phyloP scores from a whole-genome alignment of 805 yeast species.

The Ogataea wickerhamii region DNA sequence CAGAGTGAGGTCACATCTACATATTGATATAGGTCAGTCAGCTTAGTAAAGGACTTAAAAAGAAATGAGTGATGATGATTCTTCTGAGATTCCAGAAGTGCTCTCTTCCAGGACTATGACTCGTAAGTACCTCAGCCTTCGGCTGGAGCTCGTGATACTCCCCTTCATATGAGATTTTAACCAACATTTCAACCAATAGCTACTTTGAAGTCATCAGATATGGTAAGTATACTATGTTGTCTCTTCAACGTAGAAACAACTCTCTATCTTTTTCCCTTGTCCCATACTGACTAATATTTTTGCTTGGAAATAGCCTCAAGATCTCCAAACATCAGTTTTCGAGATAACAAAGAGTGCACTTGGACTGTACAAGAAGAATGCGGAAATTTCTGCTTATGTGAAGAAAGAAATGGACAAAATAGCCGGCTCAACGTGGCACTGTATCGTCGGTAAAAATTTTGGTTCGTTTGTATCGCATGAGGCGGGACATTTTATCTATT shows the following conservation, averaged over 20 bases:
- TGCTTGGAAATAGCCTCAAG: slow-evolving; percentile 40
- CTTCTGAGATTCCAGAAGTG: no score
- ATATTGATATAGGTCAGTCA: no score
- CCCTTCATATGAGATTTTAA: no score
- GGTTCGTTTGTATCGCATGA: slow-evolving; percentile 78
- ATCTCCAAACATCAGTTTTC: slow-evolving; percentile 47
- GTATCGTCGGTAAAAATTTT: slow-evolving; percentile 73
- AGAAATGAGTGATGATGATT: no score
- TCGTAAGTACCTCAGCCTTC: no score
- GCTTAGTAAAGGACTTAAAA: no score
- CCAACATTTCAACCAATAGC: no score
- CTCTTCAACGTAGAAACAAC: background rate
- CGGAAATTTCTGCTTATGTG: slow-evolving; percentile 61
- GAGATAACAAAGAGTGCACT: slow-evolving; percentile 45
- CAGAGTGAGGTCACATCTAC: no score
- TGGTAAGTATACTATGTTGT: slow-evolving; percentile 2
- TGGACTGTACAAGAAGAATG: slow-evolving; percentile 42
- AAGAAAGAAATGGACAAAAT: slow-evolving; percentile 62
- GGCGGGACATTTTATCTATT: slow-evolving; percentile 67
- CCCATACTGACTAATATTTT: background rate
- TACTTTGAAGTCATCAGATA: slow-evolving; percentile 2
- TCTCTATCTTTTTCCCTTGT: background rate
- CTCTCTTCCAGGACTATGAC: no score
- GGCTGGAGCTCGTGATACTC: no score
- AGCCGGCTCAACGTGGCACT: slow-evolving; percentile 77